phyloP scores from a whole-genome alignment of 371 early-diverging fungal species.

The Blakeslea trispora region DNA sequence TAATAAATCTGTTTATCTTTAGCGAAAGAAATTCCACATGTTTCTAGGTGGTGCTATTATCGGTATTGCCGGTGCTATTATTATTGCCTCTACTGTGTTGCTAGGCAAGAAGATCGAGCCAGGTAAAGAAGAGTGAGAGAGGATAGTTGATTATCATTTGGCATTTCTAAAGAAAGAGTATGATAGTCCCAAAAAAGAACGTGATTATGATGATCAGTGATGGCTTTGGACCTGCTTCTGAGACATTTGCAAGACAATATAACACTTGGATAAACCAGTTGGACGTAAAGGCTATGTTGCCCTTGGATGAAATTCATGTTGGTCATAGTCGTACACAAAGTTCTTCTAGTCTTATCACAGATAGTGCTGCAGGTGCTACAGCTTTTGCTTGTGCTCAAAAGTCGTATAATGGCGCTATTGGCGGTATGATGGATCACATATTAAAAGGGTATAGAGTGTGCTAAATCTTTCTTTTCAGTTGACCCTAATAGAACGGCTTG shows the following conservation, averaged over 20 bases:
- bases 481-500: conserved; percentile 70
- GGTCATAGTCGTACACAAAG: conserved; percentile 88
- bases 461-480: conserved; percentile 43
- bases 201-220: conserved; percentile 94
- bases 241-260: conserved; percentile 86
- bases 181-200: conserved; percentile 54
- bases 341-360: conserved; percentile 81
- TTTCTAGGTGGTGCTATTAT: conserved; percentile 20
- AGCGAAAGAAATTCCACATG: conserved; percentile 20
- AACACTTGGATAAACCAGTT: conserved; percentile 55
- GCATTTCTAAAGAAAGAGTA: not conserved
- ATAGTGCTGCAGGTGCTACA: conserved; percentile 96
- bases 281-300: conserved; percentile 39
- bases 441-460: no score
- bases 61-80: conserved; percentile 13
- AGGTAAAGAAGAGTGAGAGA: conserved; percentile 11
- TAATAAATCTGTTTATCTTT: not conserved
- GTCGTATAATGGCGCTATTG: conserved; percentile 90
- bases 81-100: conserved; percentile 15
- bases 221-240: conserved; percentile 92
- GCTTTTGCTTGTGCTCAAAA: conserved; percentile 87
- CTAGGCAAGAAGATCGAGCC: conserved; percentile 12
- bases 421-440: no score
- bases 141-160: not conserved
- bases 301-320: conserved; percentile 84